Conservation (phyloP, 2,329 filamentous ascomycete genomes). For the Fusarium subglutinans region DNA sequence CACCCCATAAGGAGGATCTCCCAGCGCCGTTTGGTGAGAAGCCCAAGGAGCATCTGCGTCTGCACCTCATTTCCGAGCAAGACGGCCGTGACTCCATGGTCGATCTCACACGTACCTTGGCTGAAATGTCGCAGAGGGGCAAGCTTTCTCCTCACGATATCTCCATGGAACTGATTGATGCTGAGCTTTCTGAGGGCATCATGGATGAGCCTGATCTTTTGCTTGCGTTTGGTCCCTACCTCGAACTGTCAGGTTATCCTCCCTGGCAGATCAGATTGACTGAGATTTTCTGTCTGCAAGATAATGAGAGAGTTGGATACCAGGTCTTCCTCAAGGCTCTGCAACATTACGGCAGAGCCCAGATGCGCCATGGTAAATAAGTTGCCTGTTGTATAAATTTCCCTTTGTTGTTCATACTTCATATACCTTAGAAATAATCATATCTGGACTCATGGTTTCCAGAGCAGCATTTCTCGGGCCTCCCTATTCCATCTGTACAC, state of each 20-base stretch:
- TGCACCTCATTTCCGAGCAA: constrained; percentile 85
- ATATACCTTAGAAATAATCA: constrained; percentile 18
- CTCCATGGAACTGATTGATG: constrained; percentile 84
- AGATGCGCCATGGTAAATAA: constrained; percentile 84
- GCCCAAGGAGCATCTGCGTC: constrained; percentile 56
- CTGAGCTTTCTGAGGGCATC: constrained; percentile 81
- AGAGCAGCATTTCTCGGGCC: constrained; percentile 59
- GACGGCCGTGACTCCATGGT: constrained; percentile 95
- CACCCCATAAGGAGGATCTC: constrained; percentile 54
- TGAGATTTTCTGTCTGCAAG: constrained; percentile 85
- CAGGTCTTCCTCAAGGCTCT: constrained; percentile 90
- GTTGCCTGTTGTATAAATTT: not conserved
- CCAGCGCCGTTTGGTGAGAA: constrained; percentile 43
- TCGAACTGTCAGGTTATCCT: constrained; percentile 90
- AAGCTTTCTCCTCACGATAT: constrained; percentile 87
- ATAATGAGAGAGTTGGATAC: constrained; percentile 88
- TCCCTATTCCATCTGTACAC: constrained; percentile 74
- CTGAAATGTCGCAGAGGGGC: constrained; percentile 91
- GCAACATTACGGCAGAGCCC: constrained; percentile 84
- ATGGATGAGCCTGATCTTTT: constrained; percentile 92
- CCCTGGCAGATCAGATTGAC: constrained; percentile 96
- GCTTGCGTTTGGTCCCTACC: constrained; percentile 83
- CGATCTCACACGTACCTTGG: constrained; percentile 91
- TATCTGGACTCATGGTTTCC: constrained; percentile 44
- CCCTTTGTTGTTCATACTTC: constrained; percentile 1